Conservation (phyloP, 352 stramenopile genomes). For the Plasmopara halstedii region DNA sequence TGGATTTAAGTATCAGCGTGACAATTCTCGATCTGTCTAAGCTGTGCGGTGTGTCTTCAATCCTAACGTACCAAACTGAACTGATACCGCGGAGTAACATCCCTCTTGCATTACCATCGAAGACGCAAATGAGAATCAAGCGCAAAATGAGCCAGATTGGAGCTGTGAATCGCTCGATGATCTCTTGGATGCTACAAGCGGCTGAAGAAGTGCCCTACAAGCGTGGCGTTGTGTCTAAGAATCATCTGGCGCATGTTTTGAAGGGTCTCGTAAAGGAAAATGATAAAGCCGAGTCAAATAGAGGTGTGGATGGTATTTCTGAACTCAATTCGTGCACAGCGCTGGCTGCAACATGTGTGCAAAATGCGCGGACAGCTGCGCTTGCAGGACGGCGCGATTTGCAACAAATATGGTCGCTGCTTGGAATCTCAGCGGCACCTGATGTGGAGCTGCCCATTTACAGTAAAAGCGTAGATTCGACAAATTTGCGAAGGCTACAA, state of each 20-base stretch:
- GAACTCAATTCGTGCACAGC: conserved; percentile 8
- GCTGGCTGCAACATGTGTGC: conserved; percentile 36
- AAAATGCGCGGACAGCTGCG: conserved; percentile 48
- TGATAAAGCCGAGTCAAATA: conserved; percentile 2
- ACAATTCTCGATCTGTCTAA: conserved; percentile 66
- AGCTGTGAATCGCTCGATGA: conserved; percentile 36
- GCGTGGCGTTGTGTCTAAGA: conserved; percentile 14
- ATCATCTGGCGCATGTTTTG: conserved; percentile 40
- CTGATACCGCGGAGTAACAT: conserved; percentile 16
- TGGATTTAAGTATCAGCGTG: conserved; percentile 65
- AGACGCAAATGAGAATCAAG: conserved; percentile 4
- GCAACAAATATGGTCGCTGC: conserved; percentile 73
- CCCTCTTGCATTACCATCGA: conserved; percentile 5
- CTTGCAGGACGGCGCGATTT: conserved; percentile 59
- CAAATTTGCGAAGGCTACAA: conserved; percentile 21
- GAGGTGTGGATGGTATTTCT: neutral
- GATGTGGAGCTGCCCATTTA: conserved; percentile 44
- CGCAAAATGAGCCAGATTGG: conserved; percentile 15
- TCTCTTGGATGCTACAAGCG: conserved; percentile 54
- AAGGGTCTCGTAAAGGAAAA: conserved; percentile 27
- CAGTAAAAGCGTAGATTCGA: conserved; percentile 15
- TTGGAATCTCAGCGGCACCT: conserved; percentile 59
- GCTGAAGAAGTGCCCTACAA: conserved; percentile 26
- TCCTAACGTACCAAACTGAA: conserved; percentile 60
- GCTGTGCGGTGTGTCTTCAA: conserved; percentile 65